phyloP scores from a whole-genome alignment of 73 alveolate species.

The Stentor coeruleus region DNA sequence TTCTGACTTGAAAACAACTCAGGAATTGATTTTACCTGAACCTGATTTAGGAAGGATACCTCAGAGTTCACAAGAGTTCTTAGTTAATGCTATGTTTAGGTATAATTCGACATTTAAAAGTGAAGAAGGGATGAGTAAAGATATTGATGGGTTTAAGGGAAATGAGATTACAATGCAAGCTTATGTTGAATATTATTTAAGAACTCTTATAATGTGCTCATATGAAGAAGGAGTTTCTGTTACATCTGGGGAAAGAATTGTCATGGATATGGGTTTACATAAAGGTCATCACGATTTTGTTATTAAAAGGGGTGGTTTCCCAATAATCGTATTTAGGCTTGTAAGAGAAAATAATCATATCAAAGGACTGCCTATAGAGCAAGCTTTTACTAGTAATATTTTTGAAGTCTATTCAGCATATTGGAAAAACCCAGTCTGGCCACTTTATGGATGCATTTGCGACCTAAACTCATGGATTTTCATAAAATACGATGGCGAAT shows the following conservation, averaged over 20 bases:
- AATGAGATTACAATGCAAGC: background rate
- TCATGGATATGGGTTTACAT: background rate
- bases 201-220: background rate
- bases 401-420: slow-evolving; percentile 15
- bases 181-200: background rate
- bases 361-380: background rate
- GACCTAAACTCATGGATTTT: slow-evolving; percentile 8
- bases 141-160: background rate
- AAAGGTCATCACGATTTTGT: background rate
- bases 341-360: background rate
- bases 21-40: background rate
- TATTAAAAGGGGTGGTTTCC: background rate
- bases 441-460: slow-evolving; percentile 1
- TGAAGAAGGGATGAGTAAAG: background rate
- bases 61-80: background rate
- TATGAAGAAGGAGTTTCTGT: background rate
- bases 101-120: background rate
- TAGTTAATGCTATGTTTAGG: background rate
- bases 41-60: background rate
- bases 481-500: background rate
- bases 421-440: background rate
- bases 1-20: background rate
- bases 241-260: background rate
- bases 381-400: background rate
- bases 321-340: background rate